These are phyloP conservation scores for Petunia axillaris DNA, from an alignment of 257 asterid species.

Conservation along the genomic window DNA sequence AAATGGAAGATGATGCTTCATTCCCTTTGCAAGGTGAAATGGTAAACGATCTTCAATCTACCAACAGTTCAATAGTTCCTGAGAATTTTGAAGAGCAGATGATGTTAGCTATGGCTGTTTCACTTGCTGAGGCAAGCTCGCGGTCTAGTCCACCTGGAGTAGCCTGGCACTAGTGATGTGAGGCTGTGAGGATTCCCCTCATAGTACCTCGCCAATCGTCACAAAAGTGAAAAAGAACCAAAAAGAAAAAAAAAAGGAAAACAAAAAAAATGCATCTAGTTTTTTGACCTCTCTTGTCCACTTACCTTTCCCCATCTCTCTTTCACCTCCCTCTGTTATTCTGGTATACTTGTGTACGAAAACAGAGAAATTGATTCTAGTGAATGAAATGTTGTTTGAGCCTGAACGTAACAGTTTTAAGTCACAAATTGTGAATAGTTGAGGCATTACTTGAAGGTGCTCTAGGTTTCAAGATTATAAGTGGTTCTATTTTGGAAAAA, in stretches of 20 bases:
- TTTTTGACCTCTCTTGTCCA: neutral
- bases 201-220: neutral
- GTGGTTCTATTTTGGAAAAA: neutral
- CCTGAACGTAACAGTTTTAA: conserved; percentile 8
- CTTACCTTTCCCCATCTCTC: neutral
- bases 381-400: conserved; percentile 26
- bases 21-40: conserved; percentile 50
- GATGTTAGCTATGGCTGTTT: conserved; percentile 84
- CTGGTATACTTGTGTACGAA: conserved; percentile 17
- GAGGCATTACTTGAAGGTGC: neutral
- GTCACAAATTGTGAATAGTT: conserved; percentile 14
- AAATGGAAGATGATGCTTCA: conserved; percentile 40
- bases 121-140: conserved; percentile 85
- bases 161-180: conserved; percentile 55
- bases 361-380: conserved; percentile 25
- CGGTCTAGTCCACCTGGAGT: conserved; percentile 67
- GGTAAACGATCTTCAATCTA: conserved; percentile 44
- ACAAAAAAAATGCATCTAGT: neutral
- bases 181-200: conserved; percentile 30
- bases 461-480: neutral
- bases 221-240: neutral
- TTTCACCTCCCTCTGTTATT: conserved; percentile 3
- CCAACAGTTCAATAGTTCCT: conserved; percentile 54
- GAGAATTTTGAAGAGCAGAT: conserved; percentile 95
- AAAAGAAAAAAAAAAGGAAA: neutral